These are phyloP conservation scores for Reutealis trisperma DNA, from an alignment of 345 rosid species.

Conservation along the genomic window DNA sequence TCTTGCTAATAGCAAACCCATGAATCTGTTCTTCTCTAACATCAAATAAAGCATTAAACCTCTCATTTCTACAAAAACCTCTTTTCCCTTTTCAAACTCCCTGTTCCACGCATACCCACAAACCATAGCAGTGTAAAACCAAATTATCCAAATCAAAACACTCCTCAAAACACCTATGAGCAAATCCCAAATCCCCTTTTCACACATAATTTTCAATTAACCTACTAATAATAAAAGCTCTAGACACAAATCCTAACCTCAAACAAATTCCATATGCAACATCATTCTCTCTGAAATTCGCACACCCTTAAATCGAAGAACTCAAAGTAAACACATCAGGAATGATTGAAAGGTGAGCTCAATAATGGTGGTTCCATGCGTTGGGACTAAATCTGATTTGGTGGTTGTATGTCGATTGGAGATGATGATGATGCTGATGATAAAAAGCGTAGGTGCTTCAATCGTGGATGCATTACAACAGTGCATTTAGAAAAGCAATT, in stretches of 20 bases:
- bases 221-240: conserved; percentile 39
- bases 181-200: conserved; percentile 33
- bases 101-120: conserved; percentile 42
- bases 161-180: conserved; percentile 43
- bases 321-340: conserved; percentile 43
- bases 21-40: conserved; percentile 40
- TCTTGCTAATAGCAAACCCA: conserved; percentile 27
- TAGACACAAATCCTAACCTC: conserved; percentile 31
- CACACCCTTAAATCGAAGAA: conserved; percentile 38
- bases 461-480: too few relatives aligned
- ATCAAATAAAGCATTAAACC: conserved; percentile 33
- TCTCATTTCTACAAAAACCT: conserved; percentile 32
- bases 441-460: too few relatives aligned
- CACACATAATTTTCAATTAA: conserved; percentile 43
- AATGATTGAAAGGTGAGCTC: too few relatives aligned
- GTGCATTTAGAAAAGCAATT: too few relatives aligned
- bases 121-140: conserved; percentile 35
- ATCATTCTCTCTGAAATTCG: conserved; percentile 24
- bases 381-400: too few relatives aligned
- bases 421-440: too few relatives aligned
- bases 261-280: conserved; percentile 37
- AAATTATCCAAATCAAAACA: conserved; percentile 40
- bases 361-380: too few relatives aligned
- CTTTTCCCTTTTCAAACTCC: conserved; percentile 34
- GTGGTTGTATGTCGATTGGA: too few relatives aligned